phyloP scores from a whole-genome alignment of 805 yeast species.

The Candida krabiensis region DNA sequence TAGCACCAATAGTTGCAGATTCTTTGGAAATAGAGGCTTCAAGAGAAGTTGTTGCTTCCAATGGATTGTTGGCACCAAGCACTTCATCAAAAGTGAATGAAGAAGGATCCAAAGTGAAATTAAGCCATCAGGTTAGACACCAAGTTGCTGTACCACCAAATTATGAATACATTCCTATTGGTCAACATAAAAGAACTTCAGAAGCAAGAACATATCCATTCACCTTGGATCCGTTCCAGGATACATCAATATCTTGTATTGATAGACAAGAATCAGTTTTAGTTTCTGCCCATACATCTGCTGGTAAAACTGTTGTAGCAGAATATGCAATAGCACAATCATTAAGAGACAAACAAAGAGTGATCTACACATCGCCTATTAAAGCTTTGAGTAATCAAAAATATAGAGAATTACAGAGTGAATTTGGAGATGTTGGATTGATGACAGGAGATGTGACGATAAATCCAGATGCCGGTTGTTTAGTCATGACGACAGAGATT shows the following conservation, averaged over 20 bases:
- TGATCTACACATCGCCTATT: constrained; percentile 92
- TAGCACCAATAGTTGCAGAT: constrained; percentile 79
- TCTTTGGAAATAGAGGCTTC: constrained; percentile 86
- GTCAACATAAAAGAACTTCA: constrained; percentile 72
- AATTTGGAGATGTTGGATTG: constrained; percentile 94
- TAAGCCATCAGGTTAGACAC: constrained; percentile 93
- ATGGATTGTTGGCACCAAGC: constrained; percentile 54
- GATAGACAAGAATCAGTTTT: constrained; percentile 92
- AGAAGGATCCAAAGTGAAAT: constrained; percentile 47
- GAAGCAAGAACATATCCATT: constrained; percentile 94
- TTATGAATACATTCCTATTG: constrained; percentile 83
- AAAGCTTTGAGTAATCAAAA: constrained; percentile 94
- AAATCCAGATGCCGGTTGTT: constrained; percentile 96
- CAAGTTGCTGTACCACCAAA: constrained; percentile 96
- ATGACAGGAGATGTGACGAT: constrained; percentile 99
- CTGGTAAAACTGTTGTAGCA: constrained; percentile 96
- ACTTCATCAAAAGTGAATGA: constrained; percentile 30
- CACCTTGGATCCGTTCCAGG: constrained; percentile 94
- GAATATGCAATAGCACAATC: constrained; percentile 97
- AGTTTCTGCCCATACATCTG: constrained; percentile 97
- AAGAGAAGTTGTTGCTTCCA: constrained; percentile 81
- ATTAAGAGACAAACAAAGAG: constrained; percentile 87
- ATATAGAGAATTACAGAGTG: constrained; percentile 87
- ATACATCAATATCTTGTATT: constrained; percentile 92
- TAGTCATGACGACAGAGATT: constrained; percentile 99